Percentiles rank a stretch among this genome's conserved stretches.
These are phyloP conservation scores for Immersiella caudata DNA, from an alignment of 495 filamentous ascomycete genomes.

Conservation along the genomic window DNA sequence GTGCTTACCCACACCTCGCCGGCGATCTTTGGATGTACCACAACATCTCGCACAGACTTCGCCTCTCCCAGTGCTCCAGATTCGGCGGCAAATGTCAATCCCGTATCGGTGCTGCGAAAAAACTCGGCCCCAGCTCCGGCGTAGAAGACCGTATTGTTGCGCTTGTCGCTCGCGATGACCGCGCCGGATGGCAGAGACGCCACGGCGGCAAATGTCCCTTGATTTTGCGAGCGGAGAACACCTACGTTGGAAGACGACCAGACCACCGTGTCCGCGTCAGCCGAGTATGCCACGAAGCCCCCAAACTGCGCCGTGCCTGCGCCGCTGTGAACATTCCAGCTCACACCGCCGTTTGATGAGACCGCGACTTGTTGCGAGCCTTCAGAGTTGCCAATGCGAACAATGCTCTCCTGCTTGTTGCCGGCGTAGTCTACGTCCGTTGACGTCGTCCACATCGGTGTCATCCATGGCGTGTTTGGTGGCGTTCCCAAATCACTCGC, in stretches of 20 bases:
- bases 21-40: slow-evolving; percentile 49
- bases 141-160: slow-evolving; percentile 56
- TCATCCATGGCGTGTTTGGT: slow-evolving; percentile 53
- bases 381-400: slow-evolving; percentile 57
- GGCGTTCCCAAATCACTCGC: slow-evolving; percentile 49
- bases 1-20: slow-evolving; percentile 60
- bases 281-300: slow-evolving; percentile 56
- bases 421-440: slow-evolving; percentile 62
- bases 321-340: slow-evolving; percentile 52
- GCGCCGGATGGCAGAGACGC: slow-evolving; percentile 48
- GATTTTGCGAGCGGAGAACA: slow-evolving; percentile 46
- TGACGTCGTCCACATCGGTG: slow-evolving; percentile 52
- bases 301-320: slow-evolving; percentile 45
- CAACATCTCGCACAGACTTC: slow-evolving; percentile 50
- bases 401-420: slow-evolving; percentile 53
- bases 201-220: slow-evolving; percentile 48
- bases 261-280: slow-evolving; percentile 55
- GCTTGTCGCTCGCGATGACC: slow-evolving; percentile 57
- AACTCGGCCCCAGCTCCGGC: slow-evolving; percentile 48
- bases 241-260: slow-evolving; percentile 48
- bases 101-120: slow-evolving; percentile 52
- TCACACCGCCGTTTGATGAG: slow-evolving; percentile 47
- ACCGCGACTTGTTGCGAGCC: slow-evolving; percentile 46
- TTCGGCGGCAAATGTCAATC: slow-evolving; percentile 45
- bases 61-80: slow-evolving; percentile 40